Evolutionary conservation across 164 flowering plant species (phyloP), one percentile per base, ranked within the genome.

Genomic region (Cinnamomum chago): DNA sequence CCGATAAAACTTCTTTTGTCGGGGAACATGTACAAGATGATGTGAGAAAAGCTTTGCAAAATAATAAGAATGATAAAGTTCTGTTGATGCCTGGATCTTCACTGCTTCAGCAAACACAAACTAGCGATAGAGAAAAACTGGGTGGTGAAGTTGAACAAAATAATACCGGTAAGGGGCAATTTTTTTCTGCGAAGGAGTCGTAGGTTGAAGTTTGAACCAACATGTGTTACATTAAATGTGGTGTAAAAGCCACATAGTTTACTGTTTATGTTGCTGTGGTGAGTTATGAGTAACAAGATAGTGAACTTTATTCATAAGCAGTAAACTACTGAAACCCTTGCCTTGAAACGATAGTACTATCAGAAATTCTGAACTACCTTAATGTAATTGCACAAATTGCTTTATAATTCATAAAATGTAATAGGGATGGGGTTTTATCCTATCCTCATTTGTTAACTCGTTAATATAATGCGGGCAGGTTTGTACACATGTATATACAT

Each of bases 91-190:
- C 70, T 47, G 71, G 60, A 73, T 20, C 67, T n/a, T 33, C 20
- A 10, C 30, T 20, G 13, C 76, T 14, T 70, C 60, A 14, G 6
- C 60, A 25, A 75, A 62, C 68, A 69, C 68, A 30, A 23, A 64
- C 23, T 66, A 24, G 51, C 65, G 35, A 28, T 55, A 67, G 14
- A 62, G 27, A 18, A 62, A 55, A 71, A 18, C 68, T 17, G 52
- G 40, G 67, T 14, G 67, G 66, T 68, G 65, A 30, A 22, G 67
- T 27, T 17, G 73, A 52, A 40, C 62, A 28, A 40, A 51, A 24
- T 70, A 72, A 58, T 64, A 65, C 55, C 66, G 77, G 77, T 70
- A 66, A 27, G 28, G 20, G 33, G 17, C 40, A 25, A 30, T 3
- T 24, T 24, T 25, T 27, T 22, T 33, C 7, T 11, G 30, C 30